Conservation (phyloP, 2,329 filamentous ascomycete genomes). For the Arthrobotrys pseudoclavata region DNA sequence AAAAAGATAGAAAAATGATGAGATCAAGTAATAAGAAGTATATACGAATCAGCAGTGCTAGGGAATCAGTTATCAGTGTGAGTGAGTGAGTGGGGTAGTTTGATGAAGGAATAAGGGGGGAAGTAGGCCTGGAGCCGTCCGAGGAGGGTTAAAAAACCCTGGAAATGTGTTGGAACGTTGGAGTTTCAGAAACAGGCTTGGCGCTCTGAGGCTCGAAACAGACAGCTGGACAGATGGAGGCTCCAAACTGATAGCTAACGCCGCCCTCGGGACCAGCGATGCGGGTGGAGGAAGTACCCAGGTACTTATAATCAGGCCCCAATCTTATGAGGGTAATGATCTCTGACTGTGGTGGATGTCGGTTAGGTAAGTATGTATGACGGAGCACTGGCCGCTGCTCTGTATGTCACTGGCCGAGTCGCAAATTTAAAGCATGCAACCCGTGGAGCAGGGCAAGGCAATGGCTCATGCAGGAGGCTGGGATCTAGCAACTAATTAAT, state of each 20-base stretch:
- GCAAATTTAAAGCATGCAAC: conserved; percentile 13
- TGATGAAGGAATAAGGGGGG: not conserved
- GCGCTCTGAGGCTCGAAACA: conserved; percentile 5
- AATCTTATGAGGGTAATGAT: not conserved
- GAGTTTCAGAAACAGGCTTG: not conserved
- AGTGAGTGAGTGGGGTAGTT: too few species aligned
- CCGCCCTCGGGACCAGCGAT: not conserved
- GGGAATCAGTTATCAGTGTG: not conserved
- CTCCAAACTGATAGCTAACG: not conserved
- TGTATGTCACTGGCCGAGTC: conserved; percentile 4
- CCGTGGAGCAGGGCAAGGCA: not conserved
- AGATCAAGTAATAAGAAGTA: not conserved
- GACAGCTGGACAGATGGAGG: conserved; percentile 12
- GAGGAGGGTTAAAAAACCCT: too few species aligned
- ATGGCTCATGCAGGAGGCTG: conserved; percentile 44
- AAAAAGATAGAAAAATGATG: not conserved
- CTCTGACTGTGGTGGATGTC: not conserved
- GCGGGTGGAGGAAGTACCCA: not conserved
- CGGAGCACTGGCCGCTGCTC: not conserved
- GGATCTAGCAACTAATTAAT: conserved; percentile 21
- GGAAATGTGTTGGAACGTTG: conserved; percentile 19
- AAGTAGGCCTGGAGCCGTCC: too few species aligned
- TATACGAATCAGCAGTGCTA: not conserved
- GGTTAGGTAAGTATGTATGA: not conserved
- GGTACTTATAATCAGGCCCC: not conserved